Conservation (phyloP, 805 yeast species). For the Candida hispaniensis region DNA sequence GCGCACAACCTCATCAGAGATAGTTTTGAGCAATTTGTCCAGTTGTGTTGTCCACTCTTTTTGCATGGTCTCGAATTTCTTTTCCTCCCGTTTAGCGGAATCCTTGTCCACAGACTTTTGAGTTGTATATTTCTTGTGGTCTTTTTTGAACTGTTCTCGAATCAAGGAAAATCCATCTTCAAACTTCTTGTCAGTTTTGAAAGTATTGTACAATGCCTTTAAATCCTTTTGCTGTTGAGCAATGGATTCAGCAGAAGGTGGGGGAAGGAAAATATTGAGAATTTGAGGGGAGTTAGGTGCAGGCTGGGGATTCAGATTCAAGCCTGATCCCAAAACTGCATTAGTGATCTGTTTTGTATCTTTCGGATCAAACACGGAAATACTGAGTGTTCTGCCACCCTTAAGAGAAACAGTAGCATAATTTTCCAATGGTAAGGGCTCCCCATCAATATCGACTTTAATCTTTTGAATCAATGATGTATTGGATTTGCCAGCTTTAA, state of each 20-base stretch:
- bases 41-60: constrained; percentile 14
- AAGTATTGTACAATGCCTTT: constrained; percentile 30
- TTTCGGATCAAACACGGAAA: constrained; percentile 83
- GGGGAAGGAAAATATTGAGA: constrained; percentile 63
- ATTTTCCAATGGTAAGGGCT: no score
- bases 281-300: constrained; percentile 65
- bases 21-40: constrained; percentile 12
- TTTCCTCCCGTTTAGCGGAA: constrained; percentile 13
- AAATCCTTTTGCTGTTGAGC: constrained; percentile 44
- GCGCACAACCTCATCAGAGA: constrained; percentile 11
- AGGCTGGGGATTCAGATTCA: constrained; percentile 71
- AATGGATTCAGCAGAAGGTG: constrained; percentile 59
- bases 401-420: constrained; percentile 58
- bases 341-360: constrained; percentile 59
- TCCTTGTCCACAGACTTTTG: constrained; percentile 13
- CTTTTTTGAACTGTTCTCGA: constrained; percentile 15
- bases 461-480: constrained; percentile 37
- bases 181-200: constrained; percentile 15
- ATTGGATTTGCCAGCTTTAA: constrained; percentile 59
- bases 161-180: constrained; percentile 1
- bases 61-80: constrained; percentile 13
- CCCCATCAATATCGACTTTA: constrained; percentile 28
- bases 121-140: constrained; percentile 15
- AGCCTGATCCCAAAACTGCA: constrained; percentile 53
- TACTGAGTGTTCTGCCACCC: constrained; percentile 52